A percentile compares a stretch with the other conserved stretches of the same genome.
Evolutionary conservation across 345 rosid genomes (phyloP).

Genomic region (Nasturtium officinale): DNA sequence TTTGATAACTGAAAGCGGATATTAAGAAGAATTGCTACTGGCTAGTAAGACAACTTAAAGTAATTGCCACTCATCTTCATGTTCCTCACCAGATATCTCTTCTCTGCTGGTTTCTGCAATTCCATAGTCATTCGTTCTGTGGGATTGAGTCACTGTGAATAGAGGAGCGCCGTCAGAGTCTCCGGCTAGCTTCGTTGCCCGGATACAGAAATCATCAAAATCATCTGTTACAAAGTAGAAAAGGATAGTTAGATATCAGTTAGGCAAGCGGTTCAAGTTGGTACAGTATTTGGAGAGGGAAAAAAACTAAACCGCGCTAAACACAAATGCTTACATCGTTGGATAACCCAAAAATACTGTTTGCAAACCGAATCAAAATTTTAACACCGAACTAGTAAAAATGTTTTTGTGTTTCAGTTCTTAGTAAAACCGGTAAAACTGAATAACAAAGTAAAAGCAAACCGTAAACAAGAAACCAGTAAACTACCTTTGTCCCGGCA

Average conservation of each 20-base stretch:
- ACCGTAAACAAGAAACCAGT: constrained; percentile 22
- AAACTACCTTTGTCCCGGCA: constrained; percentile 80
- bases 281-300: background rate
- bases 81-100: constrained; percentile 36
- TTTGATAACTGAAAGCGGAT: background rate
- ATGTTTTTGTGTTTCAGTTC: background rate
- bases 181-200: constrained; percentile 76
- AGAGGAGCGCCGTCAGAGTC: constrained; percentile 88
- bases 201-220: constrained; percentile 72
- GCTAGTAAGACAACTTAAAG: constrained; percentile 34
- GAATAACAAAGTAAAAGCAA: background rate
- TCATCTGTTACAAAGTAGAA: constrained; percentile 54
- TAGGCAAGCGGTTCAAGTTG: background rate
- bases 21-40: background rate
- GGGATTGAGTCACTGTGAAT: constrained; percentile 55
- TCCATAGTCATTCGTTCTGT: constrained; percentile 38
- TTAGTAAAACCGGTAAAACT: background rate
- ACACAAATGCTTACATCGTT: background rate
- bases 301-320: background rate
- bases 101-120: constrained; percentile 16
- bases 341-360: too few species aligned
- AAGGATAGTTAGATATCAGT: background rate
- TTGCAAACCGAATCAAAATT: too few species aligned
- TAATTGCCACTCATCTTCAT: constrained; percentile 71
- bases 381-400: background rate